Evolutionary conservation across 2,329 filamentous ascomycete genomes (phyloP).

Genomic region (Fusarium piperis): DNA sequence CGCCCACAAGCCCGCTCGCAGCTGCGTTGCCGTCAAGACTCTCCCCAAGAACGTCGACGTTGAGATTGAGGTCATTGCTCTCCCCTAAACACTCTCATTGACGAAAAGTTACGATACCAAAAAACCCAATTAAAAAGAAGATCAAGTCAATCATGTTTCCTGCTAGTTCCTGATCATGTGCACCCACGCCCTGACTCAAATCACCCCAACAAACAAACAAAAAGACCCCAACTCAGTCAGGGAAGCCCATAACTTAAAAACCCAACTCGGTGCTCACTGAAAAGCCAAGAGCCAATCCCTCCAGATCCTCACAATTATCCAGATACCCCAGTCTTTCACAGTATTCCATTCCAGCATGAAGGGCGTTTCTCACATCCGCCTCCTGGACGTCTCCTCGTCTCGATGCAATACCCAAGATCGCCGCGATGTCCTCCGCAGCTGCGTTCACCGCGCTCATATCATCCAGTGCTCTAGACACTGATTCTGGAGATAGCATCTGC

Average conservation of each 20-base stretch:
- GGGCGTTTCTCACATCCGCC: neutral
- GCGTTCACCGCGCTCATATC: neutral
- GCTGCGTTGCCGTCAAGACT: slow-evolving; percentile 89
- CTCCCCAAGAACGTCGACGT: slow-evolving; percentile 87
- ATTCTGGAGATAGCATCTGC: neutral
- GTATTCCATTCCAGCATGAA: neutral
- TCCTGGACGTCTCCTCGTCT: neutral
- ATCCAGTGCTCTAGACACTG: neutral
- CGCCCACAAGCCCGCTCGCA: slow-evolving; percentile 84
- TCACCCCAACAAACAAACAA: neutral
- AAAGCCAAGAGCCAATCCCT: neutral
- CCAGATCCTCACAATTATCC: neutral
- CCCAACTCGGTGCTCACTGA: neutral
- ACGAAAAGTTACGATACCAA: neutral
- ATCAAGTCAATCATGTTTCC: neutral
- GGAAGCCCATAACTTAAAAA: neutral
- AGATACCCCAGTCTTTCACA: neutral
- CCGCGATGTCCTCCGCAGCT: neutral
- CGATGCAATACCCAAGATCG: neutral
- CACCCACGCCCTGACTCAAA: neutral
- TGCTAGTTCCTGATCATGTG: neutral
- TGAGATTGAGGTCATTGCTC: slow-evolving; percentile 90
- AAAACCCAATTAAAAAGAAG: slow-evolving; percentile 1
- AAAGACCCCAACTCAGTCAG: neutral
- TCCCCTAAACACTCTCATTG: slow-evolving; percentile 56